Evolutionary conservation across 2,329 filamentous ascomycete genomes (phyloP).

Genomic region (Cladobotryum protrusum): DNA sequence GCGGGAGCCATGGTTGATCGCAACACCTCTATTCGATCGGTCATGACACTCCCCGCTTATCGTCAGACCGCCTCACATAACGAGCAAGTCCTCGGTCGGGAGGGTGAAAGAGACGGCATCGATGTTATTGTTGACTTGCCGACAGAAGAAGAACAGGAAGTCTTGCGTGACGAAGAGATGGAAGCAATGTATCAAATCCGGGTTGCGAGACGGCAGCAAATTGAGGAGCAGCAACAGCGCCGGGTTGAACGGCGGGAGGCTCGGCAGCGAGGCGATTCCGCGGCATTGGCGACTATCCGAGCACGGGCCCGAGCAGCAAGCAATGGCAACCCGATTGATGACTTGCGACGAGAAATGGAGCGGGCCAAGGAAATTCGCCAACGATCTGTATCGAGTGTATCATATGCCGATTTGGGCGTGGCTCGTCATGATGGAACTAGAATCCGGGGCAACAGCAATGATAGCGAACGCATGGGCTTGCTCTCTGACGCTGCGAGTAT

Average conservation of each 20-base stretch:
- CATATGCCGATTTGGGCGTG: constrained; percentile 70
- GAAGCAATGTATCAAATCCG: constrained; percentile 87
- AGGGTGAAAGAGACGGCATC: constrained; percentile 86
- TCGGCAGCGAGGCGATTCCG: constrained; percentile 61
- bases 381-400: constrained; percentile 65
- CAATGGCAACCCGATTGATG: constrained; percentile 51
- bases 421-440: constrained; percentile 72
- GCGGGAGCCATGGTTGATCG: constrained; percentile 55
- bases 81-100: constrained; percentile 78
- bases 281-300: constrained; percentile 61
- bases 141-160: constrained; percentile 71
- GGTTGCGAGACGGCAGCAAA: constrained; percentile 65
- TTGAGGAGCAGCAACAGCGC: constrained; percentile 71
- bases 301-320: constrained; percentile 45
- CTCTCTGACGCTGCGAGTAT: constrained; percentile 67
- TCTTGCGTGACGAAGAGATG: constrained; percentile 82
- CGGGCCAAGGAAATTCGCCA: constrained; percentile 55
- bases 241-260: constrained; percentile 65
- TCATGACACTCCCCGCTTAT: constrained; percentile 90
- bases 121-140: constrained; percentile 86
- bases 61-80: constrained; percentile 63
- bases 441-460: constrained; percentile 64
- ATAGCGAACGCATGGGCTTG: constrained; percentile 65
- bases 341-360: constrained; percentile 50
- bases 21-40: constrained; percentile 81